Percentiles rank a stretch among this genome's conserved stretches.
These are phyloP conservation scores for Colletotrichum endophyticum DNA, from an alignment of 2,329 filamentous ascomycete species.

Conservation along the genomic window DNA sequence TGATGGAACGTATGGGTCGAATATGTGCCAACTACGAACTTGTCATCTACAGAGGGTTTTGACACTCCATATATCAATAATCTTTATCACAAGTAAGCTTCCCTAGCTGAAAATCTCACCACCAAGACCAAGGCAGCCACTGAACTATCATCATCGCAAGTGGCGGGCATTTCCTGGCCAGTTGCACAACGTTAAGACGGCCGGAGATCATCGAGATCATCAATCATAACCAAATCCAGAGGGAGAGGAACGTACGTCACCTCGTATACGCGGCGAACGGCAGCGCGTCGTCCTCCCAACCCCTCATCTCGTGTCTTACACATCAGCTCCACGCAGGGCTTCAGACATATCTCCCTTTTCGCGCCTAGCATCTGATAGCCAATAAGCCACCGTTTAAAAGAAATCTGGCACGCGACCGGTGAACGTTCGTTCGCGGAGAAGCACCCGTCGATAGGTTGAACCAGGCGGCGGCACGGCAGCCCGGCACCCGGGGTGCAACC, in stretches of 20 bases:
- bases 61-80: not conserved
- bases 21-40: fast-evolving
- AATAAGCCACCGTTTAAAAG: not conserved
- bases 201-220: not conserved
- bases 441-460: not conserved
- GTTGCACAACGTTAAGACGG: not conserved
- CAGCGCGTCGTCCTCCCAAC: not conserved
- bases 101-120: not conserved
- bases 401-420: not conserved
- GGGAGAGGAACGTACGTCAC: not conserved
- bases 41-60: fast-evolving
- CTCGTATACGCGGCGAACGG: not conserved
- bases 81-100: not conserved
- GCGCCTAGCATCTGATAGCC: not conserved
- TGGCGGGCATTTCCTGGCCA: not conserved
- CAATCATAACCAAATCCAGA: not conserved
- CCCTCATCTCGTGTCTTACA: not conserved
- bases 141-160: fast-evolving
- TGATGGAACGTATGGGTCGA: not conserved
- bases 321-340: not conserved
- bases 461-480: not conserved
- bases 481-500: not conserved
- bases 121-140: not conserved
- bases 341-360: not conserved
- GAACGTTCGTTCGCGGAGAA: not conserved